Evolutionary conservation across 495 filamentous ascomycete genomes (phyloP).

Genomic region (Neurospora intermedia): DNA sequence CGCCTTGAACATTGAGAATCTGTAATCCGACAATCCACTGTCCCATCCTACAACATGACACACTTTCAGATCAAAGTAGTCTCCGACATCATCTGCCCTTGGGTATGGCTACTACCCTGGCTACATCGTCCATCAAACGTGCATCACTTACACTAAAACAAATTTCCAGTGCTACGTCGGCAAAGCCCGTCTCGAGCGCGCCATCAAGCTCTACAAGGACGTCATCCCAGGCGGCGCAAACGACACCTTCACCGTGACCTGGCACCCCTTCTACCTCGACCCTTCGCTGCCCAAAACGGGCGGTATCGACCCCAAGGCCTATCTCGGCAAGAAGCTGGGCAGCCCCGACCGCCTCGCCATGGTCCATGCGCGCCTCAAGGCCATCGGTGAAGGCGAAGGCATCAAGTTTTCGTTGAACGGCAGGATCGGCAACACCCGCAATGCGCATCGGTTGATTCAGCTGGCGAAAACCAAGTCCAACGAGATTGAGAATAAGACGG

Average conservation of each 20-base stretch:
- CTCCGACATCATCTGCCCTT: conserved; percentile 71
- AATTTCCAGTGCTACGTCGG: conserved; percentile 64
- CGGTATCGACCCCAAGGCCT: conserved; percentile 11
- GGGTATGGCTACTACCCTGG: conserved; percentile 30
- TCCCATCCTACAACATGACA: conserved; percentile 43
- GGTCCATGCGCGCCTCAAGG: conserved; percentile 47
- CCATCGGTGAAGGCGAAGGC: conserved; percentile 50
- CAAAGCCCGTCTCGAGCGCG: conserved; percentile 58
- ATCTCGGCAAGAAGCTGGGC: conserved; percentile 29
- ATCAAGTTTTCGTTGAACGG: conserved; percentile 66
- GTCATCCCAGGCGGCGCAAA: conserved; percentile 40
- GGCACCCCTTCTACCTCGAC: conserved; percentile 75
- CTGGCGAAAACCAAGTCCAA: conserved; percentile 49
- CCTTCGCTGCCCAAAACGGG: conserved; percentile 41
- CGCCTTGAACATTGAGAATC: neutral
- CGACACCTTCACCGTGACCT: conserved; percentile 62
- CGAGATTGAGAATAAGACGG: conserved; percentile 49
- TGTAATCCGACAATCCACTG: neutral
- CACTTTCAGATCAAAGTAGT: conserved; percentile 67
- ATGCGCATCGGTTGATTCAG: conserved; percentile 66
- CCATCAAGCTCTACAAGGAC: conserved; percentile 54
- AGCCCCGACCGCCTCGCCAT: conserved; percentile 37
- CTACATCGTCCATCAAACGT: neutral
- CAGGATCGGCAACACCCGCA: conserved; percentile 64
- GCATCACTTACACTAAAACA: neutral